Evolutionary conservation across 164 flowering plant genomes (phyloP).

Genomic region (Cinnamomum micranthum): DNA sequence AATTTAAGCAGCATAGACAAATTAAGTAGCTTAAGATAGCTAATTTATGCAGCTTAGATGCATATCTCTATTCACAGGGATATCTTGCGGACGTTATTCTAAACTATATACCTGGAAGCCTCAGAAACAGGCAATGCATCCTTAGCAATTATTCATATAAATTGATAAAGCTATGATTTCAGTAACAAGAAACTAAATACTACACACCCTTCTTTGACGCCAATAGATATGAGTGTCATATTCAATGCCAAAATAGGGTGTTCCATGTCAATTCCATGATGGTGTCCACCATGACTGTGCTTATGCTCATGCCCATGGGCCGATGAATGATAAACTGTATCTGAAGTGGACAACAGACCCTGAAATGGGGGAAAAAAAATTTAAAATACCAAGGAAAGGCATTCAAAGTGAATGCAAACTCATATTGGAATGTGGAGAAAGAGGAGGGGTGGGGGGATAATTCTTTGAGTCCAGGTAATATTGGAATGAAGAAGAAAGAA

Average conservation of each 20-base stretch:
- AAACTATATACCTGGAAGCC: too few species aligned
- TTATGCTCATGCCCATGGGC: conserved; percentile 38
- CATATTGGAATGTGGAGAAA: background rate
- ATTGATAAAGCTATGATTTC: background rate
- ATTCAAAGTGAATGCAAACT: background rate
- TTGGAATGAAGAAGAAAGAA: background rate
- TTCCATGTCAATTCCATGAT: conserved; percentile 83
- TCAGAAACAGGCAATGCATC: too few species aligned
- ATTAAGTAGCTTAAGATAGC: too few species aligned
- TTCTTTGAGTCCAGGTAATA: background rate
- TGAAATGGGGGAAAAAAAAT: conserved; percentile 26
- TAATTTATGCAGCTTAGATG: too few species aligned
- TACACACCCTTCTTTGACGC: conserved; percentile 83
- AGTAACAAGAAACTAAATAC: background rate
- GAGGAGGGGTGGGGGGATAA: background rate
- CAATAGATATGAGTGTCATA: conserved; percentile 69
- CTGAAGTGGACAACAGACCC: conserved; percentile 61
- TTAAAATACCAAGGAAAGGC: background rate
- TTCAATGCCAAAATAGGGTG: conserved; percentile 86
- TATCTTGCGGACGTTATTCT: too few species aligned
- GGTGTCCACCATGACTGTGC: conserved; percentile 58
- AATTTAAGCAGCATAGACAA: too few species aligned
- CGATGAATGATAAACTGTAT: conserved; percentile 40
- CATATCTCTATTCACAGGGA: too few species aligned
- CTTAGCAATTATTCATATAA: background rate